Evolutionary conservation across 805 yeast species (phyloP), one percentile per base, ranked within the genome.

Genomic region (Metschnikowia arizonensis): DNA sequence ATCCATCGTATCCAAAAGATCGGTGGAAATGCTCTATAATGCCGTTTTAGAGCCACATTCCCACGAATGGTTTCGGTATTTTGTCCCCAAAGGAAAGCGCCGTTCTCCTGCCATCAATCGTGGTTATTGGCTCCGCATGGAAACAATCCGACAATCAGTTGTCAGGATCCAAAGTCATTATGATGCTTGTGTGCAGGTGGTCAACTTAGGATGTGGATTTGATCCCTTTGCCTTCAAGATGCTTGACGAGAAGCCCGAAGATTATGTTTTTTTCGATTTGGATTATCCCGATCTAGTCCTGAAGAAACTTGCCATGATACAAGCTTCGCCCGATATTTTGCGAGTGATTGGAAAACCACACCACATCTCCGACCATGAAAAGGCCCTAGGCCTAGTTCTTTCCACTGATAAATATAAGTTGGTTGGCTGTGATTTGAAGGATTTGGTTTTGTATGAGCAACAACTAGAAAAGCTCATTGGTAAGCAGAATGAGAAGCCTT

Each of bases 71-170:
- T 85, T 87, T 58, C 73, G 79, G 46, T 70, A 73, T 52, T 86
- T 86, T 64, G 95, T 87, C 2, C 73, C 74, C 26, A 81, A 79
- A 48, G 73, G 79, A 1, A 79, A 79, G 41, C 69, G 90, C 59
- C 66, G 95, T 37, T 81, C 91, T 0, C 95, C 95, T 0, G 82
- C 85, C 3, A 85, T 86, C 31, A 87, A 87, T 56, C 66, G 95
- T 53, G 95, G 95, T 0, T 86, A 86, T 62, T 86, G 93, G 90
- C 68, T 84, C 9, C 69, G 95, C 47, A 81, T 86, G 80, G 81
- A 82, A 54, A 79, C 87, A 2, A 81, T 87, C 40, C 73, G 78
- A 49, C 69, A 70, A 33, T 63, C 78, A 32, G 67, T 85, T 11
- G 63, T 69, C 23, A 63, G 72, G 21, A 78, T 85, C n/a, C 59